phyloP scores from a whole-genome alignment of 83 land plant genomes.

The Picea abies region DNA sequence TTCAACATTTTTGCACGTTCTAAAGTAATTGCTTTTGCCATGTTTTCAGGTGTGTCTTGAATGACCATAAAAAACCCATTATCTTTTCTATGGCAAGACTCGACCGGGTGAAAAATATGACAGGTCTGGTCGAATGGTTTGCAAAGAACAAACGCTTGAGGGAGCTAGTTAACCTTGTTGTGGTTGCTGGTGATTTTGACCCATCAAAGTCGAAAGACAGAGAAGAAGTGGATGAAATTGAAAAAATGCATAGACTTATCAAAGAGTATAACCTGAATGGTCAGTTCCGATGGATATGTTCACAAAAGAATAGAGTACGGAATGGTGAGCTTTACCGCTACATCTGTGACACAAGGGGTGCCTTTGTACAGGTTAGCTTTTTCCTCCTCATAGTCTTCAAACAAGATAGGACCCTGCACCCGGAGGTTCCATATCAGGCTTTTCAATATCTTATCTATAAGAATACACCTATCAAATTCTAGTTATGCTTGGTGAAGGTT shows the following conservation, averaged over 20 bases:
- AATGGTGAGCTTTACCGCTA: slow-evolving; percentile 80
- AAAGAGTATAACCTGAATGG: slow-evolving; percentile 52
- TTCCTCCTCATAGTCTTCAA: too few relatives aligned
- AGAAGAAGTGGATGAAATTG: slow-evolving; percentile 68
- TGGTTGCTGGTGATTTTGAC: slow-evolving; percentile 63
- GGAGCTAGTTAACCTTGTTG: slow-evolving; percentile 57
- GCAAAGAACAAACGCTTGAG: slow-evolving; percentile 42
- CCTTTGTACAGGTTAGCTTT: slow-evolving; percentile 57
- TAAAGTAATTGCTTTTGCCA: background rate
- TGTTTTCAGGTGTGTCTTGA: slow-evolving; percentile 45
- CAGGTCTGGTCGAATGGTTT: slow-evolving; percentile 52
- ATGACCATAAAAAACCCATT: slow-evolving; percentile 23
- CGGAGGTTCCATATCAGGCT: too few relatives aligned
- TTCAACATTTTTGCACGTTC: background rate
- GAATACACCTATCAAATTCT: too few relatives aligned
- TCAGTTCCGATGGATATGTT: slow-evolving; percentile 61
- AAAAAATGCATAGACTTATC: slow-evolving; percentile 60
- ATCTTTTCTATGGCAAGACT: too few relatives aligned
- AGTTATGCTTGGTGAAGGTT: too few relatives aligned
- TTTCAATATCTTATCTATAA: too few relatives aligned
- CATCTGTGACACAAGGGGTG: slow-evolving; percentile 65
- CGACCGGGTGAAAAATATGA: too few relatives aligned
- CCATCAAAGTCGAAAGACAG: slow-evolving; percentile 54
- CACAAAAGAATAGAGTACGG: slow-evolving; percentile 62
- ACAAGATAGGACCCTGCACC: too few relatives aligned